Percentiles rank a stretch among this genome's conserved stretches.
phyloP scores from a whole-genome alignment of 2,329 filamentous ascomycete species.

The Pleomassaria siparia region DNA sequence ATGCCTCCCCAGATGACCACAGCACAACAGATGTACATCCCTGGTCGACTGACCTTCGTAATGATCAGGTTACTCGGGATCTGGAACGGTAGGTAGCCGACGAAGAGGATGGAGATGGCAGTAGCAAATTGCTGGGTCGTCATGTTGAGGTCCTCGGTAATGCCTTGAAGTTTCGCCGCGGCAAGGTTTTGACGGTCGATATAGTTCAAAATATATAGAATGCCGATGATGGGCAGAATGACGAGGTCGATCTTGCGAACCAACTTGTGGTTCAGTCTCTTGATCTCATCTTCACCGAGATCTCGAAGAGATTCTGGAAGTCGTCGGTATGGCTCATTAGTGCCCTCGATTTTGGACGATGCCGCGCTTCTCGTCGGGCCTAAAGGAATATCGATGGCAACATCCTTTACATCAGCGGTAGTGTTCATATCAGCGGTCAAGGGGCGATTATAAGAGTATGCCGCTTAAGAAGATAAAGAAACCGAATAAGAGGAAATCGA shows the following conservation, averaged over 20 bases:
- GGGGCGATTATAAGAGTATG: neutral
- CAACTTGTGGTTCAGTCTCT: constrained; percentile 16
- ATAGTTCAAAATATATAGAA: constrained; percentile 34
- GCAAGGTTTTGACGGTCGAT: constrained; percentile 66
- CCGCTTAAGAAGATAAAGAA: neutral
- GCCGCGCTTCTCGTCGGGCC: constrained; percentile 5
- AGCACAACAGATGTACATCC: constrained; percentile 34
- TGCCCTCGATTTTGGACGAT: constrained; percentile 9
- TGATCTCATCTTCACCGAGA: constrained; percentile 19
- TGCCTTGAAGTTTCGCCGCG: constrained; percentile 62
- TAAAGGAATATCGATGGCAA: constrained; percentile 5
- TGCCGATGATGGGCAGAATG: constrained; percentile 18
- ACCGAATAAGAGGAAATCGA: neutral
- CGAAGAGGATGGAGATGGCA: constrained; percentile 26
- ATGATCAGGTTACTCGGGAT: constrained; percentile 50
- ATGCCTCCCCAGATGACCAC: constrained; percentile 38
- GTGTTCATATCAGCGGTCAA: neutral
- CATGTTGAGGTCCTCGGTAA: constrained; percentile 55
- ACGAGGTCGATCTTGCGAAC: constrained; percentile 18
- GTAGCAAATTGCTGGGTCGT: constrained; percentile 30
- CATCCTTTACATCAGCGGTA: neutral
- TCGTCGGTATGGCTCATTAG: constrained; percentile 6
- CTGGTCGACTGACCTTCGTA: constrained; percentile 28
- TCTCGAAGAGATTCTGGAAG: constrained; percentile 17
- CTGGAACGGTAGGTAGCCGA: constrained; percentile 28